A percentile compares a stretch with the other conserved stretches of the same genome.
Evolutionary conservation across 495 filamentous ascomycete genomes (phyloP).

Genomic region (Lindgomyces ingoldianus): DNA sequence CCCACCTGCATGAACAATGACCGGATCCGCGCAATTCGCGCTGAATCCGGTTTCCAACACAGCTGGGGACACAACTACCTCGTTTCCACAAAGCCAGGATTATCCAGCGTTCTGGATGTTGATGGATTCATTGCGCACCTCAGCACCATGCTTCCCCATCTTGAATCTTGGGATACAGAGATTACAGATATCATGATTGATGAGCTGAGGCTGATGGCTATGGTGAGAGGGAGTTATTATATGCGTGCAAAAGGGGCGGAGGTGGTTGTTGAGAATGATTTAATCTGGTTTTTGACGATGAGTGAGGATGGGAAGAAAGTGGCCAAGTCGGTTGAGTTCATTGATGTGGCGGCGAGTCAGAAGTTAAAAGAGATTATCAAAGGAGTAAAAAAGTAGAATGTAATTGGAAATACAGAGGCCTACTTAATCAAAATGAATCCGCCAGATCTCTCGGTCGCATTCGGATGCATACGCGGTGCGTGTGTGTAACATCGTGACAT

Average conservation of each 20-base stretch:
- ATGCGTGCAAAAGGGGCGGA: constrained; percentile 19
- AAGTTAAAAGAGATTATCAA: constrained; percentile 6
- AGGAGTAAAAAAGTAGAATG: no score
- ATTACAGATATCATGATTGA: constrained; percentile 30
- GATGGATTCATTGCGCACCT: constrained; percentile 29
- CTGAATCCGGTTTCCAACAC: constrained; percentile 1
- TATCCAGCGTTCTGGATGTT: constrained; percentile 8
- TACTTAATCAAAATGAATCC: constrained; percentile 52
- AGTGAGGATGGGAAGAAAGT: constrained; percentile 41
- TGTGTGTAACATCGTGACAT: constrained; percentile 56
- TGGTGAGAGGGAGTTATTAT: constrained; percentile 28
- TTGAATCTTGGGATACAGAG: constrained; percentile 26
- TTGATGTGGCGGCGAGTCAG: constrained; percentile 37
- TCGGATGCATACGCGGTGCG: constrained; percentile 50
- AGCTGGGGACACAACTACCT: constrained; percentile 34
- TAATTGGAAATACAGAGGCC: no score
- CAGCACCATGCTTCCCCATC: constrained; percentile 6
- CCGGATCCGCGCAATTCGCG: constrained; percentile 2
- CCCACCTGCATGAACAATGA: neutral
- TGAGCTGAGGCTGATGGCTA: constrained; percentile 24
- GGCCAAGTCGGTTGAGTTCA: constrained; percentile 41
- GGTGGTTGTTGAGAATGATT: constrained; percentile 34
- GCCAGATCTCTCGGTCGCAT: constrained; percentile 54
- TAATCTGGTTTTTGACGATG: constrained; percentile 35
- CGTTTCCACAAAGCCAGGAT: constrained; percentile 14